Conservation (phyloP, 176 grass and related monocot species). For the Hyparrhenia diplandra region DNA sequence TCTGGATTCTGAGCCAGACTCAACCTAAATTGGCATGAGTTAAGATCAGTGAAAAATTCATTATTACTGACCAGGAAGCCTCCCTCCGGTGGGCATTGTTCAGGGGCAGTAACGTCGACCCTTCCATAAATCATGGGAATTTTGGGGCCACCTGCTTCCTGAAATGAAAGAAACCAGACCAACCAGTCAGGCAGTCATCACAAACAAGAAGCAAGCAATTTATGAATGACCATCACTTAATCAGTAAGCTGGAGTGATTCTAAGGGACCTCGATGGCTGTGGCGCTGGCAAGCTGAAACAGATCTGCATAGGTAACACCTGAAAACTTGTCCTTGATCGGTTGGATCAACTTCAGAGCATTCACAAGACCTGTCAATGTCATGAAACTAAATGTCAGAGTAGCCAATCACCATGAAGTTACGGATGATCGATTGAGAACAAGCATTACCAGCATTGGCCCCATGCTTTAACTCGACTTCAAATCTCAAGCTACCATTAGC, state of each 20-base stretch:
- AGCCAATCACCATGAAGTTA: not conserved
- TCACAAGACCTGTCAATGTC: conserved; percentile 74
- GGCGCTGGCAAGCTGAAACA: conserved; percentile 93
- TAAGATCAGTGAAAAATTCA: not conserved
- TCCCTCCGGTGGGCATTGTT: conserved; percentile 85
- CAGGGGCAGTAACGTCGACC: conserved; percentile 56
- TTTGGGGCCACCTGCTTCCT: conserved; percentile 94
- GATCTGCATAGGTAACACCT: conserved; percentile 70
- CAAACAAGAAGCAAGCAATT: not conserved
- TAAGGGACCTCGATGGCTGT: conserved; percentile 74
- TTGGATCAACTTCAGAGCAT: conserved; percentile 75
- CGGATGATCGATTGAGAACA: not conserved
- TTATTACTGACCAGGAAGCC: conserved; percentile 70
- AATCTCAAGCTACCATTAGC: conserved; percentile 88
- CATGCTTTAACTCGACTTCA: conserved; percentile 78
- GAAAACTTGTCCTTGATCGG: conserved; percentile 85
- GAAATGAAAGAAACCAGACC: conserved; percentile 25
- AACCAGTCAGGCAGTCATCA: not conserved
- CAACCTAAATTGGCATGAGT: not conserved
- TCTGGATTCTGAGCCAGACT: not conserved
- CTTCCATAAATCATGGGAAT: conserved; percentile 96
- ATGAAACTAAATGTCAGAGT: not conserved
- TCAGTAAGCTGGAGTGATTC: not conserved
- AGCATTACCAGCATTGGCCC: conserved; percentile 73
- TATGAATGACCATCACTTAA: not conserved